A percentile compares a stretch with the other conserved stretches of the same genome.
Evolutionary conservation across 148 eudicot species (phyloP).

Genomic region (Linanthus parryae): DNA sequence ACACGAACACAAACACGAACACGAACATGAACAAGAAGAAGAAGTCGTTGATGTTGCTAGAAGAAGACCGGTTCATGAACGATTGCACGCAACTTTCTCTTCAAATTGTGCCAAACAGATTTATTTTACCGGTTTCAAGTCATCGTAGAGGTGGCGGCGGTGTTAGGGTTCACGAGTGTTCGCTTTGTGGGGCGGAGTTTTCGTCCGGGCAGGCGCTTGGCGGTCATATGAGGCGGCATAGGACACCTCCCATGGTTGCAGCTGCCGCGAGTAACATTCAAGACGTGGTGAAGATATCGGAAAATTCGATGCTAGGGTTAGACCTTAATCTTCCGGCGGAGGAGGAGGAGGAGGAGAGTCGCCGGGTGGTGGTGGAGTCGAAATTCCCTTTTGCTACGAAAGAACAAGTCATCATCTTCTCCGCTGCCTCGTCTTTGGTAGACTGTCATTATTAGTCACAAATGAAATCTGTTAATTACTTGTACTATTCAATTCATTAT

Average conservation of each 20-base stretch:
- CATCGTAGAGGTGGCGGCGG: too few species aligned
- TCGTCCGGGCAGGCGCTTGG: conserved; percentile 56
- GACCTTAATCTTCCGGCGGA: conserved; percentile 81
- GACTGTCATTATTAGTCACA: conserved; percentile 72
- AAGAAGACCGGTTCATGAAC: too few species aligned
- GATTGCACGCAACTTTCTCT: too few species aligned
- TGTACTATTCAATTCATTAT: too few species aligned
- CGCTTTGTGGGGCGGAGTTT: conserved; percentile 48
- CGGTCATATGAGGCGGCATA: conserved; percentile 63
- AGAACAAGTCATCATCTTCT: conserved; percentile 53
- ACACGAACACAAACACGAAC: background rate
- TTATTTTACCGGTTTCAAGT: too few species aligned
- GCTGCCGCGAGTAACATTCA: background rate
- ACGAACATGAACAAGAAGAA: conserved; percentile 2
- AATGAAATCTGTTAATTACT: too few species aligned
- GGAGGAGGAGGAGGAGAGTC: conserved; percentile 20
- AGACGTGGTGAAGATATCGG: conserved; percentile 6
- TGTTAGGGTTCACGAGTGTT: conserved; percentile 44
- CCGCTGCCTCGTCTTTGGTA: conserved; percentile 45
- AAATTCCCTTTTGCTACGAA: conserved; percentile 38
- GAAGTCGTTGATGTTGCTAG: background rate
- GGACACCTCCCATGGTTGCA: conserved; percentile 8
- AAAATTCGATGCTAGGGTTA: conserved; percentile 25
- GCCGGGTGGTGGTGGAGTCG: conserved; percentile 17
- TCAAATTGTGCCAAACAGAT: too few species aligned